Base-by-base conservation (phyloP, 1,284 basidiomycete species). In the Chiua sp. region DNA sequence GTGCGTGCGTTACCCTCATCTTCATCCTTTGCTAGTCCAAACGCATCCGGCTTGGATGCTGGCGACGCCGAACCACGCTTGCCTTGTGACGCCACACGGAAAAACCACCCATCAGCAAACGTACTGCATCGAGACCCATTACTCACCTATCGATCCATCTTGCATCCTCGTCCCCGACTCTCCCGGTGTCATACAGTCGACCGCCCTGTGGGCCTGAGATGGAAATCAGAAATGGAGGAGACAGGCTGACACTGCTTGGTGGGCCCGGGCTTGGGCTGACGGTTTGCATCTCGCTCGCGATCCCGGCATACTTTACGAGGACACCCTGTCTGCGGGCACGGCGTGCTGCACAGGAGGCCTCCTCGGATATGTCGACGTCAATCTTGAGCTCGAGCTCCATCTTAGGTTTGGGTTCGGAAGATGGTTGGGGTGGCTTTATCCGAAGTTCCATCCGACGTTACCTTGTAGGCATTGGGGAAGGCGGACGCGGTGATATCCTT, bases 301-400 rank as follows among this genome's bases (percentile, higher is more conserved):
- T 74, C 23, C 84, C 83, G 12, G 80, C 71, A 75, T 95, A 93
- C 75, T 93, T 95, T 58, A 93, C 94, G 60, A 94, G 79, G 56
- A 98, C 95, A 26, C 92, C 94, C 65, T 89, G 88, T 46, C 94
- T 87, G 67, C 87, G 90, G 28, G 90, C 88, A 35, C 91, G 84
- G n/a, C 93, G 84, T 58, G 88, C 91, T 47, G 90, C 93, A 26
- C 95, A 79, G 6, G 89, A 78, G 59, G 88, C 84, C 70, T 94
- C 92, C 3, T 90, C 81, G 23, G 89, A 85, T 13, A 82, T 81
- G 35, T 85, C 84, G 2, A 84, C 83, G 10, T 81, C 76, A 4
- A 87, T 68, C 26, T 88, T 85, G 13, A 90, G 75, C 59, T 91
- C 88, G 64, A 84, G 78, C 58, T 88, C 86, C 3, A 75, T 72